Conservation (phyloP, 768 basidiomycete species). For the Mycena crocata region DNA sequence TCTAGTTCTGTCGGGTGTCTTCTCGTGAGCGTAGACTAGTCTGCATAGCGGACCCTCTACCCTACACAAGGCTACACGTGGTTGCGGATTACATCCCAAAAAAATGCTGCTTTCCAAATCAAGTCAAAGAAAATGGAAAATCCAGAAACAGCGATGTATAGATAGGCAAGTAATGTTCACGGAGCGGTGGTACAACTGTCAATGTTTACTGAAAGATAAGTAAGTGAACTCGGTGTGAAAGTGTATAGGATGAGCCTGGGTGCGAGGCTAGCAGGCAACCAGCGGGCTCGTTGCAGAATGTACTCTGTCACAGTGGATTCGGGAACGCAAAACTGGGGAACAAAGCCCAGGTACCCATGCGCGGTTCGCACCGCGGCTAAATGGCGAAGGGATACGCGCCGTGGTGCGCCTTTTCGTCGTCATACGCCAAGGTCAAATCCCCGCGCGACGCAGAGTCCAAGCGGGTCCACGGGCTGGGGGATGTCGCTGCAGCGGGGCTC, state of each 20-base stretch:
- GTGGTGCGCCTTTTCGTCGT: background rate
- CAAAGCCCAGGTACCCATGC: no score
- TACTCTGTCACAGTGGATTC: no score
- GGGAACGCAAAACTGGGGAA: no score
- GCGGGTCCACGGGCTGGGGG: conserved; percentile 8
- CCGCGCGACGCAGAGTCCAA: conserved; percentile 5
- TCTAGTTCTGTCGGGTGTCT: no score
- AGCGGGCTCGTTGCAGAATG: background rate
- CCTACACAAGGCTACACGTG: background rate
- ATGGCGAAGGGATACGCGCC: background rate
- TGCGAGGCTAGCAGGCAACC: background rate
- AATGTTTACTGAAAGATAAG: background rate
- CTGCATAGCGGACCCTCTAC: no score
- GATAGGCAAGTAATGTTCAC: background rate
- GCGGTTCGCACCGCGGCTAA: background rate
- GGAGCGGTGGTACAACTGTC: background rate
- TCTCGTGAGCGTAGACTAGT: no score
- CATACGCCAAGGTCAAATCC: background rate
- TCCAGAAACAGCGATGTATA: no score
- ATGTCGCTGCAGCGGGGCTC: background rate
- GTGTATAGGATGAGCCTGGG: background rate
- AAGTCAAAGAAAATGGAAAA: no score
- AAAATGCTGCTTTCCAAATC: background rate
- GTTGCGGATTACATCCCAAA: no score
- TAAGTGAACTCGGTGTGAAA: no score